phyloP scores from a whole-genome alignment of 352 stramenopile species.

The Pythium biforme region DNA sequence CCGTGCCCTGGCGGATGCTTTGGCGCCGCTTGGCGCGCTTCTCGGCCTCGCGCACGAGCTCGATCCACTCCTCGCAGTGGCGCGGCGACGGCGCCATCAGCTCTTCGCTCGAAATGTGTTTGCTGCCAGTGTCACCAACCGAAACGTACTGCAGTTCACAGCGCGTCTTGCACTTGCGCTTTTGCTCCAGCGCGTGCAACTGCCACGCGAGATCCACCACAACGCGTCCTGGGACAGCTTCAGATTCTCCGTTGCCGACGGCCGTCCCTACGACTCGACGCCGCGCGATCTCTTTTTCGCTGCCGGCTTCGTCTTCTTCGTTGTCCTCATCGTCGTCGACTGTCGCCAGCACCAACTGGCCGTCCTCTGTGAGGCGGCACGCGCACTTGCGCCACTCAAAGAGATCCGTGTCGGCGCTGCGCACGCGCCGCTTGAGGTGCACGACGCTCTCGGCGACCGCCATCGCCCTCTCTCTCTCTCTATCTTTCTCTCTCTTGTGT shows the following conservation, averaged over 20 bases:
- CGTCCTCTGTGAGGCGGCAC: constrained; percentile 40
- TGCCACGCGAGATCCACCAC: constrained; percentile 46
- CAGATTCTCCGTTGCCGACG: too few relatives aligned
- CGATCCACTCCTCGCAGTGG: constrained; percentile 64
- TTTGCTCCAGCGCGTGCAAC: constrained; percentile 44
- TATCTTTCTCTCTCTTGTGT: too few relatives aligned
- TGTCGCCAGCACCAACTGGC: constrained; percentile 38
- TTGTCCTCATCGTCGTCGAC: constrained; percentile 29
- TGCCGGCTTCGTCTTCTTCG: constrained; percentile 16
- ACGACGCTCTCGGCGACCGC: constrained; percentile 18
- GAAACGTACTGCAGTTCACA: constrained; percentile 52
- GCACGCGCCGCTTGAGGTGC: constrained; percentile 61
- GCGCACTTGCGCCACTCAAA: constrained; percentile 64
- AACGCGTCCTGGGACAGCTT: too few relatives aligned
- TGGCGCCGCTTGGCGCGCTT: constrained; percentile 35
- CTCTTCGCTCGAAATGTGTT: constrained; percentile 36
- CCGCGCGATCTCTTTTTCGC: not conserved
- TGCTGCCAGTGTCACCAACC: constrained; percentile 13
- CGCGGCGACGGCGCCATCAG: constrained; percentile 70
- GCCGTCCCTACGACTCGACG: not conserved
- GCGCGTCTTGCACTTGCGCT: constrained; percentile 56
- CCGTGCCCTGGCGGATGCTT: constrained; percentile 31
- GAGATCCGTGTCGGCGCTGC: constrained; percentile 53
- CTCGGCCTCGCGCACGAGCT: constrained; percentile 40
- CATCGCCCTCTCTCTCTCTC: constrained; percentile 3